Conservation (phyloP, 2,329 filamentous ascomycete genomes). For the Verruconis gallopava region DNA sequence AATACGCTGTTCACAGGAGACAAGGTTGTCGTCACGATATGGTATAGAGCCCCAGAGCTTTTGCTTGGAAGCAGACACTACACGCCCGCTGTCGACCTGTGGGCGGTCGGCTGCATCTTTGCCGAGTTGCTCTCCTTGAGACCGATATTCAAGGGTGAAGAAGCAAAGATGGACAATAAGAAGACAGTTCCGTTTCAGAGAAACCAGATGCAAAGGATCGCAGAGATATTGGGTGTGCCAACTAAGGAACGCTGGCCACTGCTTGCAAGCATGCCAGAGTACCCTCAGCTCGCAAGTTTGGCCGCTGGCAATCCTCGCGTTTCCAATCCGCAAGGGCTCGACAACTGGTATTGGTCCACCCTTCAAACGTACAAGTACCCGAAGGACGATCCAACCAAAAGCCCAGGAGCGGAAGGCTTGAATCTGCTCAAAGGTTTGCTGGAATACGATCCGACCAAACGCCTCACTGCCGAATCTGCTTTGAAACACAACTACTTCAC, state of each 20-base stretch:
- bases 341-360: constrained; percentile 48
- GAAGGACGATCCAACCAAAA: constrained; percentile 20
- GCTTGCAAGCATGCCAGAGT: constrained; percentile 77
- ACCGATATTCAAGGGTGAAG: constrained; percentile 96
- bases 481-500: constrained; percentile 85
- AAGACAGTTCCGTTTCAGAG: constrained; percentile 95
- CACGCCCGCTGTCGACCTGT: constrained; percentile 91
- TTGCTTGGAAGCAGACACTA: constrained; percentile 90
- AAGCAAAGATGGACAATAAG: constrained; percentile 97
- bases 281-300: constrained; percentile 50
- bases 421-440: constrained; percentile 69
- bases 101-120: constrained; percentile 97
- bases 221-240: constrained; percentile 87
- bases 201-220: constrained; percentile 98
- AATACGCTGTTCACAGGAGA: constrained; percentile 87
- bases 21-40: constrained; percentile 97
- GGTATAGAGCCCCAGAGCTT: constrained; percentile 93
- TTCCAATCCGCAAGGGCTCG: constrained; percentile 46
- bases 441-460: constrained; percentile 83
- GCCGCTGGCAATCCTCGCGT: constrained; percentile 34
- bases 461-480: constrained; percentile 76
- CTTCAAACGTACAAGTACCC: constrained; percentile 35
- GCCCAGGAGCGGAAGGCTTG: constrained; percentile 54
- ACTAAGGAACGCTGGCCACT: constrained; percentile 82
- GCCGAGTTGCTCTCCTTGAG: constrained; percentile 80